Percentiles rank a stretch among this genome's conserved stretches.
phyloP scores from a whole-genome alignment of 495 filamentous ascomycete species.

The Podospora pseudoanserina region DNA sequence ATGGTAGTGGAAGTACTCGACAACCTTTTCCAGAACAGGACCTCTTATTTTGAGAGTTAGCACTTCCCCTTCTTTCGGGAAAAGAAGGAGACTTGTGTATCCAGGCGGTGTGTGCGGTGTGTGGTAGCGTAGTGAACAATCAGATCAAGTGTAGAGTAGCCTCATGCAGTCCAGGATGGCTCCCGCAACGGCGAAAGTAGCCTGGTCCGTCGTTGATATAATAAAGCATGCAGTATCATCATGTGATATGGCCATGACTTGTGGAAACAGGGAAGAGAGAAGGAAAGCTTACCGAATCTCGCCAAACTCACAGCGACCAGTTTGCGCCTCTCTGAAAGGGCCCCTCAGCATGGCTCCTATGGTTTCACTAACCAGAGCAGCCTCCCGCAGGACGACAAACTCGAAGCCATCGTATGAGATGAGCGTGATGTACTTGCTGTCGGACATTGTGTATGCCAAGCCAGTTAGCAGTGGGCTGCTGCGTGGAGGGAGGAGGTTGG shows the following conservation, averaged over 20 bases:
- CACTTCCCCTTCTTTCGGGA: not conserved
- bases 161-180: conserved; percentile 42
- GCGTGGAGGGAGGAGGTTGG: not conserved
- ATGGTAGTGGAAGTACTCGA: conserved; percentile 87
- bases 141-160: conserved; percentile 59
- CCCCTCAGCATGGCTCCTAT: conserved; percentile 87
- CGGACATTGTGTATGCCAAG: conserved; percentile 16
- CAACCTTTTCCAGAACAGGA: conserved; percentile 81
- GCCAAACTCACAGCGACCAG: conserved; percentile 62
- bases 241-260: conserved; percentile 18
- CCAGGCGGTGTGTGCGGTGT: conserved; percentile 5
- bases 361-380: conserved; percentile 67
- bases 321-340: conserved; percentile 65
- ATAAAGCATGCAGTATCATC: conserved; percentile 44
- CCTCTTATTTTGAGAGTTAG: conserved; percentile 51
- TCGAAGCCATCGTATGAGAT: conserved; percentile 85
- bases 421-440: conserved; percentile 73
- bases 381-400: conserved; percentile 76
- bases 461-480: not conserved
- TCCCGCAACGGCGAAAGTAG: conserved; percentile 3
- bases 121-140: conserved; percentile 26
- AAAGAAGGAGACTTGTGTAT: not conserved
- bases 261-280: conserved; percentile 2
- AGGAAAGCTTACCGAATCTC: conserved; percentile 63
- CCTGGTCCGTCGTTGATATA: conserved; percentile 39